These are phyloP conservation scores for Corinectria fuckeliana DNA, from an alignment of 2,329 filamentous ascomycete genomes.

Conservation along the genomic window DNA sequence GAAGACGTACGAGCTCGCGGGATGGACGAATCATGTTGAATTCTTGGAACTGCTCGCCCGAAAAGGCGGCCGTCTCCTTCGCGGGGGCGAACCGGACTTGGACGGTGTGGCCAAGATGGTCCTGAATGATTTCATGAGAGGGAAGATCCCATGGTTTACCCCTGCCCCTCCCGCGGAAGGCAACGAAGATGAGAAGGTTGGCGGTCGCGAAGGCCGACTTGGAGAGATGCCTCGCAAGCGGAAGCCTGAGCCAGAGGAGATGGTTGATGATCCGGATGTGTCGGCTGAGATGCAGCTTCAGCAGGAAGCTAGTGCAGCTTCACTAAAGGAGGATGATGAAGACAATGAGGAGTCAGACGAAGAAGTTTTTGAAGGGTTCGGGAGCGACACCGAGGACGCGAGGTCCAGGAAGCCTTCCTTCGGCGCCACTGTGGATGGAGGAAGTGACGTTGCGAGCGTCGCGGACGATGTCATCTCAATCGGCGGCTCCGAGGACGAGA, in stretches of 20 bases:
- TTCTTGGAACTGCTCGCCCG: conserved; percentile 88
- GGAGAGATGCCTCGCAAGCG: conserved; percentile 90
- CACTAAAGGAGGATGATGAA: conserved; percentile 41
- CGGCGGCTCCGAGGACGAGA: conserved; percentile 45
- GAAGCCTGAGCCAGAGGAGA: conserved; percentile 65
- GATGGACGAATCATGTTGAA: conserved; percentile 77
- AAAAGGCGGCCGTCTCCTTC: conserved; percentile 84
- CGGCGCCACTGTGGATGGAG: conserved; percentile 37
- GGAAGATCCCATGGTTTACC: conserved; percentile 96
- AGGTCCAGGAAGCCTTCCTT: conserved; percentile 42
- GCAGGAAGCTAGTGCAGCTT: conserved; percentile 34
- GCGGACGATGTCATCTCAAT: conserved; percentile 46
- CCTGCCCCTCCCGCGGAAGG: conserved; percentile 70
- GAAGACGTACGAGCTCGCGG: conserved; percentile 87
- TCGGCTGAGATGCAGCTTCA: conserved; percentile 40
- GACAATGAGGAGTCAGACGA: conserved; percentile 45
- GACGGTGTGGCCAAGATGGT: conserved; percentile 98
- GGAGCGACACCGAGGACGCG: conserved; percentile 44
- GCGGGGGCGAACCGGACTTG: conserved; percentile 92
- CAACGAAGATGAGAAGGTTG: conserved; percentile 58
- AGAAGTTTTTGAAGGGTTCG: conserved; percentile 48
- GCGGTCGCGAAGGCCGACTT: conserved; percentile 77
- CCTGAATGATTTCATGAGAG: conserved; percentile 92
- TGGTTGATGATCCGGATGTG: conserved; percentile 50
- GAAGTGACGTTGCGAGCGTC: conserved; percentile 50